Evolutionary conservation across 495 filamentous ascomycete species (phyloP).

Genomic region (Poronia punctata): DNA sequence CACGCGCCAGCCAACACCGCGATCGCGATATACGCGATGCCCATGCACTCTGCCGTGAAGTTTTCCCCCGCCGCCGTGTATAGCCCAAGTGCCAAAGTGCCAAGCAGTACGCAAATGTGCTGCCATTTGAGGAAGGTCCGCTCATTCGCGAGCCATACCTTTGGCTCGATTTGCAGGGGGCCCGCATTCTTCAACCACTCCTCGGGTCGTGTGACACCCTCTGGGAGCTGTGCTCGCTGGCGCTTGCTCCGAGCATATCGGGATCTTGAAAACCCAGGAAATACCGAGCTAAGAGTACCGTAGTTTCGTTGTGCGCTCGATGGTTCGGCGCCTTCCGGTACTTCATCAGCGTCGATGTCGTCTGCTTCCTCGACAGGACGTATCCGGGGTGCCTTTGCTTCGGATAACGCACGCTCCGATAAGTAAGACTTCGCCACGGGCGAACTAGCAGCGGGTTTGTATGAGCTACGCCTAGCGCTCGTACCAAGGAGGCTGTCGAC

Average conservation of each 20-base stretch:
- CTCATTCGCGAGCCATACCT: conserved; percentile 98
- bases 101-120: conserved; percentile 81
- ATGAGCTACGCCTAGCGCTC: conserved; percentile 31
- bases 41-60: conserved; percentile 62
- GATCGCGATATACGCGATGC: conserved; percentile 72
- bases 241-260: conserved; percentile 57
- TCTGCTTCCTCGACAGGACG: conserved; percentile 13
- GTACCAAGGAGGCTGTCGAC: conserved; percentile 75
- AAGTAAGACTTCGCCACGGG: conserved; percentile 50
- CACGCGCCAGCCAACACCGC: conserved; percentile 77
- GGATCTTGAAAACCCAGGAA: conserved; percentile 68
- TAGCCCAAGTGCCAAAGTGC: conserved; percentile 70
- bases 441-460: conserved; percentile 54
- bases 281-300: conserved; percentile 48
- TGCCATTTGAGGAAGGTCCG: conserved; percentile 98
- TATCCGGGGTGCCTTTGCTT: conserved; percentile 16
- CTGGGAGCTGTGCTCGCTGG: conserved; percentile 49
- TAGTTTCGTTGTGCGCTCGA: conserved; percentile 25
- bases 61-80: conserved; percentile 83
- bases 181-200: conserved; percentile 89
- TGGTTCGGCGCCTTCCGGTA: conserved; percentile 25
- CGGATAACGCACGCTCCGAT: conserved; percentile 38
- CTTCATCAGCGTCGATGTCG: conserved; percentile 21
- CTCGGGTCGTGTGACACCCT: conserved; percentile 76
- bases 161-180: conserved; percentile 84